Conservation (phyloP, 352 stramenopile species). For the Phytophthora uliginosa region DNA sequence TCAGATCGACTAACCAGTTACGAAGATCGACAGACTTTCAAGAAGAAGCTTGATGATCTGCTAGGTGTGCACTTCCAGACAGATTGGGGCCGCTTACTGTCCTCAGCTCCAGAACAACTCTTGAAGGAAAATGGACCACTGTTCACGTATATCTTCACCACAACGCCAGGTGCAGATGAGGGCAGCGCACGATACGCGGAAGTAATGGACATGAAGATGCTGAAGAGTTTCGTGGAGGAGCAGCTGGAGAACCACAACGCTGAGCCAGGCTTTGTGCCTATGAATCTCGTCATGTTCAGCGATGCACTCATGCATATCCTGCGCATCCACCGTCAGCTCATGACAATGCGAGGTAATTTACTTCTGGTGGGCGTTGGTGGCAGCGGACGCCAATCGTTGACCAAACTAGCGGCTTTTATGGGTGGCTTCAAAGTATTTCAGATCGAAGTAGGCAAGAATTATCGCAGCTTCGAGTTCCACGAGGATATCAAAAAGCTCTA, state of each 20-base stretch:
- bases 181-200: constrained; percentile 75
- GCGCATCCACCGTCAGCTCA: constrained; percentile 92
- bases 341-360: constrained; percentile 91
- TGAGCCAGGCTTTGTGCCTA: constrained; percentile 87
- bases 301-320: constrained; percentile 93
- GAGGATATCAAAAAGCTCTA: constrained; percentile 95
- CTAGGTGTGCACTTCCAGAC: constrained; percentile 82
- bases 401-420: constrained; percentile 90
- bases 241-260: constrained; percentile 94
- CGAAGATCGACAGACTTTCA: constrained; percentile 93
- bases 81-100: constrained; percentile 77
- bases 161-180: constrained; percentile 30
- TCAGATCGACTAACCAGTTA: constrained; percentile 91
- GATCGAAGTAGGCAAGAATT: constrained; percentile 97
- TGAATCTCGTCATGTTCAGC: constrained; percentile 94
- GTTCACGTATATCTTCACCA: constrained; percentile 86
- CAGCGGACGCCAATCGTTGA: constrained; percentile 92
- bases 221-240: constrained; percentile 93
- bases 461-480: constrained; percentile 92
- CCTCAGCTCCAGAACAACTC: constrained; percentile 62
- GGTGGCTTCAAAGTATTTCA: constrained; percentile 92
- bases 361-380: constrained; percentile 94
- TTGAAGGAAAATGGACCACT: constrained; percentile 87
- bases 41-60: constrained; percentile 85
- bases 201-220: constrained; percentile 85